A percentile compares a stretch with the other conserved stretches of the same genome.
Evolutionary conservation across 1,139 yeast species (phyloP).

Genomic region (Tardiomyces depauwii): DNA sequence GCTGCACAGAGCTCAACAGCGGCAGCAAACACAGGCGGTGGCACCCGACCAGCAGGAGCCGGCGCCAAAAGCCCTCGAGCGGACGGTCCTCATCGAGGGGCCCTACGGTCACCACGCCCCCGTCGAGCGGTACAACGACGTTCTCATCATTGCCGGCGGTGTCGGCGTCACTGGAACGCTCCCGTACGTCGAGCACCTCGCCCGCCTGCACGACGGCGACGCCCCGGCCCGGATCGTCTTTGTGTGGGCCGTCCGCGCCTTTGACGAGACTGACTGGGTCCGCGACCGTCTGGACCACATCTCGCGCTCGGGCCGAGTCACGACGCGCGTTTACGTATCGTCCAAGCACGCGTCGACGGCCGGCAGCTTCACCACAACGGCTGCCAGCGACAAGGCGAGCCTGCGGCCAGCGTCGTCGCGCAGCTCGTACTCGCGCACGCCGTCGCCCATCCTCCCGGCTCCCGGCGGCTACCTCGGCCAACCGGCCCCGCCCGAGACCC

Average conservation of each 20-base stretch:
- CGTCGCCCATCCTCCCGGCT: too few species aligned
- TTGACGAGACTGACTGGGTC: constrained; percentile 17
- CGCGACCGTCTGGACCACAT: constrained; percentile 17
- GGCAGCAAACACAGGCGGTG: background rate
- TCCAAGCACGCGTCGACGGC: background rate
- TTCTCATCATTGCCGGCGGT: constrained; percentile 55
- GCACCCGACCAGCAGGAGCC: constrained; percentile 8
- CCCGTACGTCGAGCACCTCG: constrained; percentile 21
- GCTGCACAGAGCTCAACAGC: constrained; percentile 8
- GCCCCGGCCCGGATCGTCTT: constrained; percentile 13
- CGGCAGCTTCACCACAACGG: too few species aligned
- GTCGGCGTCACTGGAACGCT: constrained; percentile 59
- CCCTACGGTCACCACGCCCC: constrained; percentile 52
- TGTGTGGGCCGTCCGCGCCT: constrained; percentile 19
- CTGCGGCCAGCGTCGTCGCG: background rate
- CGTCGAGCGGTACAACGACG: constrained; percentile 42
- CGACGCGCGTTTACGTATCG: constrained; percentile 15
- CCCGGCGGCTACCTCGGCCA: too few species aligned
- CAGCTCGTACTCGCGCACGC: too few species aligned
- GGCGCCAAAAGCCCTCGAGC: constrained; percentile 13
- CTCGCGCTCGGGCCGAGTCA: constrained; percentile 11
- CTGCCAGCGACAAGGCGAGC: background rate
- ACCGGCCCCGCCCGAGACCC: background rate
- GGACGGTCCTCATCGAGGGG: constrained; percentile 44
- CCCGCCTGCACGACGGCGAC: constrained; percentile 10